Evolutionary conservation across 163 green algal species (phyloP), one percentile per base, ranked within the genome.

Genomic region (Chloromonas sp.): DNA sequence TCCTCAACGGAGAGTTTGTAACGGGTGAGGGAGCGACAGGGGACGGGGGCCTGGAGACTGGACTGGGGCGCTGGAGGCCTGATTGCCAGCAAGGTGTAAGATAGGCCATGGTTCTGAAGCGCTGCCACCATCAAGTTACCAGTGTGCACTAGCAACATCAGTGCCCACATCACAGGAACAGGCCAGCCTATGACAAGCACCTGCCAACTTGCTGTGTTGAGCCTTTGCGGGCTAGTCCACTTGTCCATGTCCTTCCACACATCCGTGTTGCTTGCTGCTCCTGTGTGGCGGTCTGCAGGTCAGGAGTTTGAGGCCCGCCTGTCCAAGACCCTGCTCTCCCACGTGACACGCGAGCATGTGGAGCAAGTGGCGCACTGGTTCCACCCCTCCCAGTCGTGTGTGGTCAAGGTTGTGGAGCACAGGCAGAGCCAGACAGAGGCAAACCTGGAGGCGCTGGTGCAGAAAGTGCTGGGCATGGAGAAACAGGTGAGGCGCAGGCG

Each of bases 251-350:
- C 36, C 36, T 36, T 36, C 36, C 36, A 36, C 36, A 36, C 36
- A 36, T 36, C 36, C 36, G 36, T 36, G 36, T 36, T 36, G 36
- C 36, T 36, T 36, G 36, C 36, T 36, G 36, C 36, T 36, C 36
- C 36, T 36, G 36, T 36, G 36, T 36, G 36, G 36, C 36, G 36
- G 36, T 36, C 36, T 83, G 70, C 92, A 87, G 93, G 91, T n/a
- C 89, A 92, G 71, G 88, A 93, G 81, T 94, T 92, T 36, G 95
- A 98, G 83, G 92, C 94, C 13, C 91, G 92, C 0, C 89, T 98
- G 14, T 88, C 87, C 79, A 96, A 96, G 90, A 91, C 93, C 3
- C 88, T 98, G 83, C 85, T 97, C 79, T 89, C 91, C 1, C 84
- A 78, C 82, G 92, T 98, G 78, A 93, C 78, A 2, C 59, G 82